Conservation (phyloP, 2,329 filamentous ascomycete species). For the Exophiala aquamarina region DNA sequence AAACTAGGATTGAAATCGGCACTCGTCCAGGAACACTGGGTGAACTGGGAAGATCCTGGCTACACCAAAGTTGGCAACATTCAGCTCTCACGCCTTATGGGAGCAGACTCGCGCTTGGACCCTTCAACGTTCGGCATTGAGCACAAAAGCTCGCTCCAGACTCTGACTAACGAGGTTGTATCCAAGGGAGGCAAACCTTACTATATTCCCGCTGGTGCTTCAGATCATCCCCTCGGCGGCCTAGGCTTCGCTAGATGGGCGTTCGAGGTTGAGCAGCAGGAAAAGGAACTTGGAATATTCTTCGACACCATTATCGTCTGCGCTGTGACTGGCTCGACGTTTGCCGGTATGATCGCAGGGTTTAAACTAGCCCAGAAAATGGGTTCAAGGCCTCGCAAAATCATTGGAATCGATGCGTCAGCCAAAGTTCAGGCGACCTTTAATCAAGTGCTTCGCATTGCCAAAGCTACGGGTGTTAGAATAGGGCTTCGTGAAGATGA, state of each 20-base stretch:
- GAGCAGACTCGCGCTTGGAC: neutral
- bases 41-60: slow-evolving; percentile 17
- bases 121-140: slow-evolving; percentile 1
- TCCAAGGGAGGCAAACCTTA: slow-evolving; percentile 4
- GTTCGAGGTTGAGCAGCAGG: slow-evolving; percentile 11
- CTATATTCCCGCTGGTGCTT: slow-evolving; percentile 8
- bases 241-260: slow-evolving; percentile 12
- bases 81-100: slow-evolving; percentile 1
- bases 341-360: slow-evolving; percentile 70
- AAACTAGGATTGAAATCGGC: slow-evolving; percentile 12
- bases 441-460: no score
- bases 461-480: neutral
- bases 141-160: slow-evolving; percentile 2
- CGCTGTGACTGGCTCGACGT: slow-evolving; percentile 68
- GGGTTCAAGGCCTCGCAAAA: no score
- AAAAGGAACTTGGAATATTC: slow-evolving; percentile 37
- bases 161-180: slow-evolving; percentile 1
- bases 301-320: slow-evolving; percentile 69
- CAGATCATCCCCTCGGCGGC: slow-evolving; percentile 8
- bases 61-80: slow-evolving; percentile 24
- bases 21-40: no score
- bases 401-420: no score
- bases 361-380: slow-evolving; percentile 54
- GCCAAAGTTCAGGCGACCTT: no score
- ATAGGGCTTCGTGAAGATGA: slow-evolving; percentile 56